phyloP scores from a whole-genome alignment of 2,329 filamentous ascomycete species.

The Calycina marina region DNA sequence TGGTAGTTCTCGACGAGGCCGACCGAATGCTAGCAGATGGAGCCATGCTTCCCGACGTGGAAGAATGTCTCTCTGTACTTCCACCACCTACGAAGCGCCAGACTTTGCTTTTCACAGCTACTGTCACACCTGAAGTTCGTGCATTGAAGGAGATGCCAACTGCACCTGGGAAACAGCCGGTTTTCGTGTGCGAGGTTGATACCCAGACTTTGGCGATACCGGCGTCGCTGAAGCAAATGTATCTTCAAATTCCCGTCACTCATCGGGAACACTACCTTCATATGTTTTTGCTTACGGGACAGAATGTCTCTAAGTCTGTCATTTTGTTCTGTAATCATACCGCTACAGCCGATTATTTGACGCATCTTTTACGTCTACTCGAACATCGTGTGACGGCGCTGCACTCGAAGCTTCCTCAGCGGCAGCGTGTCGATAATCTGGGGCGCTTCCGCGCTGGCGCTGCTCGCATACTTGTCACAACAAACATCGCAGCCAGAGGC shows the following conservation, averaged over 20 bases:
- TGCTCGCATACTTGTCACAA: constrained; percentile 81
- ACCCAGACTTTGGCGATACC: constrained; percentile 65
- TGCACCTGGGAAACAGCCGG: constrained; percentile 53
- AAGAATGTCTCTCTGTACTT: constrained; percentile 70
- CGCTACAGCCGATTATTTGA: constrained; percentile 73
- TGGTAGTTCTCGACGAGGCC: constrained; percentile 90
- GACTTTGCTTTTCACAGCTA: constrained; percentile 91
- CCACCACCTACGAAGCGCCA: constrained; percentile 70
- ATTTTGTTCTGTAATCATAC: constrained; percentile 96
- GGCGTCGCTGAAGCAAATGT: constrained; percentile 65
- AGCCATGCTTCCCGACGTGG: constrained; percentile 88
- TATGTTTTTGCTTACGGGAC: constrained; percentile 66
- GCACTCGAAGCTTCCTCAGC: constrained; percentile 75
- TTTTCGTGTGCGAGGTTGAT: constrained; percentile 83
- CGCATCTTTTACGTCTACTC: constrained; percentile 74
- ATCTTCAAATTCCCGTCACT: constrained; percentile 77
- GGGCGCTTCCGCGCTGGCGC: constrained; percentile 82
- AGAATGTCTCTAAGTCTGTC: constrained; percentile 58
- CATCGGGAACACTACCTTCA: constrained; percentile 94
- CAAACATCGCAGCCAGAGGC: constrained; percentile 86
- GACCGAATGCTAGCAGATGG: constrained; percentile 74
- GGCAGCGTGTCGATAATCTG: constrained; percentile 74
- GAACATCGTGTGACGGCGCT: constrained; percentile 83
- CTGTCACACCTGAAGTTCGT: constrained; percentile 81
- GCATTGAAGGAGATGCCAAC: constrained; percentile 67